Evolutionary conservation across 768 basidiomycete species (phyloP), one percentile per base, ranked within the genome.

Genomic region (Coprinellus micaceus): DNA sequence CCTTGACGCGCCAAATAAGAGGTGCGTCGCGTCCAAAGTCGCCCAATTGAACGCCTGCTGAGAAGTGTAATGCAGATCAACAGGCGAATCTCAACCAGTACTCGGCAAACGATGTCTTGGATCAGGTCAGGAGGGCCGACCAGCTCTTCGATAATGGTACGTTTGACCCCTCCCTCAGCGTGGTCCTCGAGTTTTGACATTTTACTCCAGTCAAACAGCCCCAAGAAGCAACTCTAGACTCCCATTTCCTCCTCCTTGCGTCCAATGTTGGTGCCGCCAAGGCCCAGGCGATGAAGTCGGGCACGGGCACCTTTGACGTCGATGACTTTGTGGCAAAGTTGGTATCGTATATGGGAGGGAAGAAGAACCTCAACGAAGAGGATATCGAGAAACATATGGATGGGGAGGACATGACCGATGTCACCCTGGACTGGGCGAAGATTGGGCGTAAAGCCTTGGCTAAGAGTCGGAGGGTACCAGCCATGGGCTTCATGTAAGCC

Each of bases 261-360:
- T 87, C 91, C 2, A 87, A 83, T 58, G 82, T 92, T 63, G 84
- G 88, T 43, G 87, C 91, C 1, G 85, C 87, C 62, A 88, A 95
- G 67, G 94, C 94, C n/a, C 89, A 91, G 28, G 85, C 86, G 28
- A 87, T 96, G 84, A 94, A 91, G 69, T 84, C 91, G 0, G 92
- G 91, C 52, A 83, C 83, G 0, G 89, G 91, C 53, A 85, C 88
- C 13, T 99, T 98, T 65, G 96, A 99, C 65, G 75, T 90, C 39
- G 93, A 96, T 61, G 94, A 98, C 54, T 98, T 95, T 63, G 76
- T 99, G 53, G 71, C 82, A 5, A 87, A 87, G 63, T 75, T 94
- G 33, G 74, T 88, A 46, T 79, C 73, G 13, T 90, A 83, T 64
- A 88, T 94, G 88, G 89, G 90, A 17, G 89, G 89, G 4, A 74